phyloP scores from a whole-genome alignment of 2,329 filamentous ascomycete genomes.

The Colletotrichum orchidophilum region DNA sequence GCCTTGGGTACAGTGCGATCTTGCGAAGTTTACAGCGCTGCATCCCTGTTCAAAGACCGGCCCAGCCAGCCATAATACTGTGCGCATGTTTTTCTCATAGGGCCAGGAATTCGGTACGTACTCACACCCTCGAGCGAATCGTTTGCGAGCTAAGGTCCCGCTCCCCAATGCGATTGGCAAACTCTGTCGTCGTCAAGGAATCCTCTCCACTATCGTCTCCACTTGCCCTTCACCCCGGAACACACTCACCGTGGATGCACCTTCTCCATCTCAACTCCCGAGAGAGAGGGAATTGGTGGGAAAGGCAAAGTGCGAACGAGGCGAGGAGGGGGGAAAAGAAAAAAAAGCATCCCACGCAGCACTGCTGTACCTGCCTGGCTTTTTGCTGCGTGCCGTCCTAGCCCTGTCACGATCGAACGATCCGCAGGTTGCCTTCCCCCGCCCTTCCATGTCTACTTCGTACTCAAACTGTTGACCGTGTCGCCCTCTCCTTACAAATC shows the following conservation, averaged over 20 bases:
- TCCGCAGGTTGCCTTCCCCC: neutral
- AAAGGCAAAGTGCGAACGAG: neutral
- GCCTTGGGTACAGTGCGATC: neutral
- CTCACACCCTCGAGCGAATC: too few relatives aligned
- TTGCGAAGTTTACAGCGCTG: neutral
- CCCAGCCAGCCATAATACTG: neutral
- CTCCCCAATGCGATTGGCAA: constrained; percentile 15
- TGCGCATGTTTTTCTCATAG: constrained; percentile 20
- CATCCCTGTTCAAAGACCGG: neutral
- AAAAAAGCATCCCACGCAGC: neutral
- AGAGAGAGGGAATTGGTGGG: neutral
- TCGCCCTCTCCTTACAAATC: constrained; percentile 29
- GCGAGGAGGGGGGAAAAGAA: neutral
- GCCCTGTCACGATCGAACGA: constrained; percentile 22
- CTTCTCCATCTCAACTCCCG: constrained; percentile 11
- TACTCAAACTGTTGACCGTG: constrained; percentile 2
- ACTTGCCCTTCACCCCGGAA: neutral
- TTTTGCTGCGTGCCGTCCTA: neutral
- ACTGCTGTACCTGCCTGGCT: neutral
- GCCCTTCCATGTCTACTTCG: neutral
- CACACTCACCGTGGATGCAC: neutral
- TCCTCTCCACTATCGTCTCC: neutral
- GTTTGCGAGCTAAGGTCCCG: neutral
- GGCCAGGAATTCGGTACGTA: neutral
- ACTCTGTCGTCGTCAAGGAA: neutral